Base-by-base conservation (phyloP, 148 eudicot species). In the Camellia sinensis region DNA sequence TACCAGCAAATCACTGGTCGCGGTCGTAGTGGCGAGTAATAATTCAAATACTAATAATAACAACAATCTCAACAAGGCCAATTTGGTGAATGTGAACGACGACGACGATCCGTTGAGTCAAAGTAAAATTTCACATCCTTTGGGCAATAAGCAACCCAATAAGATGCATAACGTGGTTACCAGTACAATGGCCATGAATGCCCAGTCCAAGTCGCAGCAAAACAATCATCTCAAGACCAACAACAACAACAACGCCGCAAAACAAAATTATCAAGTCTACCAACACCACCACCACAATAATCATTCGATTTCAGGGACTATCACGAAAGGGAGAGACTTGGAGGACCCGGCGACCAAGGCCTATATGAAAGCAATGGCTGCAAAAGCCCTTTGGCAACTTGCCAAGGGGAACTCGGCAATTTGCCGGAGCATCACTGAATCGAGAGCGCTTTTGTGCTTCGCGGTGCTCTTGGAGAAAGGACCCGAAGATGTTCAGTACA, bases 381-480 rank as follows among this genome's bases (percentile, higher is more conserved):
- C 99, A 3, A 82, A 92, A 57, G 97, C 99, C 15, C 88, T 96
- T 0, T 91, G 97, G 89, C 82, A 87, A 6, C 94, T 96, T 3
- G 93, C 97, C 2, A 88, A 86, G 18, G 90, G 89, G 3, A 93
- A 93, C 83, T 86, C 99, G 0, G 69, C 86, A 22, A 93, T 96
- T 71, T 96, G 99, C 76, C 82, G 84, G 11, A 91, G 91, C 82
- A 93, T 96, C 1, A 92, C 97, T 3, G 99, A 96, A 77, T 96
- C 98, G 1, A 75, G 98, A 21, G 98, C 98, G 11, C 85, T 96
- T 61, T 46, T 96, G 6, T 96, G 99, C 78, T 93, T 96, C 12
- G 98, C 99, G 0, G 93, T 86, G 3, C 87, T 96, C 0, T 74
- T 96, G 14, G 99, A 96, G 78, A 96, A 93, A 76, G 98, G 97